A percentile compares a stretch with the other conserved stretches of the same genome.
Conservation (phyloP, 768 basidiomycete genomes). For the Artomyces pyxidatus region DNA sequence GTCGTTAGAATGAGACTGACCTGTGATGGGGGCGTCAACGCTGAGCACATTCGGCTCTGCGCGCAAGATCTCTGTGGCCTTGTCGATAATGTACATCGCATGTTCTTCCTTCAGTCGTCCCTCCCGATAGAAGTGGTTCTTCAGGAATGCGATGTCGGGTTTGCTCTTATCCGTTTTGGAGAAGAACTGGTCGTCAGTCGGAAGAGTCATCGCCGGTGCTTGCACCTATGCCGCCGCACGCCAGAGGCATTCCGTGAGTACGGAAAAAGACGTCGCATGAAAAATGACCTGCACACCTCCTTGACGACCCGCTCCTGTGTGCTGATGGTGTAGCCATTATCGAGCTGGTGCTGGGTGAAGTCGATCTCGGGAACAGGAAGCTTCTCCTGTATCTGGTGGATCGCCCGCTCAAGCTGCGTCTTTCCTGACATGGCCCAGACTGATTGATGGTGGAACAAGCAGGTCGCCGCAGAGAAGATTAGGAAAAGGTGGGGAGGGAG, state of each 20-base stretch:
- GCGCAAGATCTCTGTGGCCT: conserved; percentile 75
- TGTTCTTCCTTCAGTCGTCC: conserved; percentile 91
- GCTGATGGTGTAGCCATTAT: conserved; percentile 85
- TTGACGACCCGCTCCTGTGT: conserved; percentile 96
- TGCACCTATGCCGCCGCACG: conserved; percentile 63
- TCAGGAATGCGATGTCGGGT: conserved; percentile 92
- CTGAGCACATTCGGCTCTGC: conserved; percentile 85
- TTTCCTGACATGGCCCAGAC: conserved; percentile 16
- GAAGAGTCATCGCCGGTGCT: conserved; percentile 91
- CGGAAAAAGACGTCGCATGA: neutral
- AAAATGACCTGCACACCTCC: conserved; percentile 50
- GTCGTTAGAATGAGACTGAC: conserved; percentile 41
- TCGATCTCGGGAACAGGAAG: conserved; percentile 59
- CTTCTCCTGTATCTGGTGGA: conserved; percentile 51
- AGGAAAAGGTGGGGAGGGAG: no score
- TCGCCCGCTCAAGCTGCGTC: conserved; percentile 56
- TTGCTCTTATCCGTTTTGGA: conserved; percentile 76
- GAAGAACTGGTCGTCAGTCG: conserved; percentile 93
- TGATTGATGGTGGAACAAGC: no score
- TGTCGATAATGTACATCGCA: conserved; percentile 87
- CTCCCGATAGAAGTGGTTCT: conserved; percentile 98
- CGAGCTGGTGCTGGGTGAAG: conserved; percentile 87
- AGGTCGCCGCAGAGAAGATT: no score
- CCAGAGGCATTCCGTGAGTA: neutral
- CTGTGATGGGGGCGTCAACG: conserved; percentile 97